These are phyloP conservation scores for Barnettozyma vustinii DNA, from an alignment of 805 yeast species.

Conservation along the genomic window DNA sequence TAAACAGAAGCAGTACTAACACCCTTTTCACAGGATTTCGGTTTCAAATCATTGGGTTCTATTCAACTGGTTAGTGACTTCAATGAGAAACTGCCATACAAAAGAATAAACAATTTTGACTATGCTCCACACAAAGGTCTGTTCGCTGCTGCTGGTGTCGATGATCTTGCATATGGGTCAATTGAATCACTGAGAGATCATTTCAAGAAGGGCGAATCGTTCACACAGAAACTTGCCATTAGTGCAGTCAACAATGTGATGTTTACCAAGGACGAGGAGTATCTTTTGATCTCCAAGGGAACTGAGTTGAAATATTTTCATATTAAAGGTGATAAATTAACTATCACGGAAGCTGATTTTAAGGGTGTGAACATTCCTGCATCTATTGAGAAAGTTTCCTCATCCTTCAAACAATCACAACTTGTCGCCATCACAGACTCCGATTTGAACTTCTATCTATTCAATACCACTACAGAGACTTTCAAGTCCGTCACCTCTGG, in stretches of 20 bases:
- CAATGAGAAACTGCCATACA: constrained; percentile 32
- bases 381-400: constrained; percentile 17
- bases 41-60: constrained; percentile 36
- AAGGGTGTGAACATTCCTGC: constrained; percentile 8
- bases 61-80: constrained; percentile 30
- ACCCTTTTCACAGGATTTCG: constrained; percentile 31
- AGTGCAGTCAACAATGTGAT: constrained; percentile 24
- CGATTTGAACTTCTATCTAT: constrained; percentile 12
- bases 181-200: constrained; percentile 29
- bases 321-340: background rate
- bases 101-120: constrained; percentile 31
- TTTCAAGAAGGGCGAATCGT: constrained; percentile 16
- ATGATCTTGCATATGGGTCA: constrained; percentile 31
- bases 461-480: constrained; percentile 6
- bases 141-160: constrained; percentile 36
- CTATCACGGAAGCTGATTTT: constrained; percentile 8
- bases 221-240: constrained; percentile 9
- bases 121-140: constrained; percentile 29
- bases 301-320: constrained; percentile 17
- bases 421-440: constrained; percentile 17
- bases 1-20: constrained; percentile 9
- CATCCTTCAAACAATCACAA: constrained; percentile 20
- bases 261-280: constrained; percentile 29
- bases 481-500: constrained; percentile 9
- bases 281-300: constrained; percentile 26